A percentile compares a stretch with the other conserved stretches of the same genome.
Evolutionary conservation across 2,329 filamentous ascomycete genomes (phyloP).

Genomic region (Verticillium zaregamsianum): DNA sequence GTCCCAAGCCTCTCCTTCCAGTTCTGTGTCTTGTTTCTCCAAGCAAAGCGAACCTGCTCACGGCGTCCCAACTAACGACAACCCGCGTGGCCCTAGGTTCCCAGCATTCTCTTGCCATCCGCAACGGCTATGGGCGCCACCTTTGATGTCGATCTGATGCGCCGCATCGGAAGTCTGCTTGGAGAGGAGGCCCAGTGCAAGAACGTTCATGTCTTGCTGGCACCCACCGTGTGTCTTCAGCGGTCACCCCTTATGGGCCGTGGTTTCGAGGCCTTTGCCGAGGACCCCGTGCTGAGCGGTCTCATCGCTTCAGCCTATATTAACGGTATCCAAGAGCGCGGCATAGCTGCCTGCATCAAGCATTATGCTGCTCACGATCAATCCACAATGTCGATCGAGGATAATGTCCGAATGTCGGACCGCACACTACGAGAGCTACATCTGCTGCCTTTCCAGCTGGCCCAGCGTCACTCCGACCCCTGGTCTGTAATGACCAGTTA

Average conservation of each 20-base stretch:
- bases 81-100: neutral
- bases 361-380: conserved; percentile 41
- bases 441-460: conserved; percentile 59
- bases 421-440: conserved; percentile 60
- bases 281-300: conserved; percentile 34
- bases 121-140: conserved; percentile 29
- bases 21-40: too few relatives aligned
- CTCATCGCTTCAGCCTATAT: conserved; percentile 21
- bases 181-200: conserved; percentile 30
- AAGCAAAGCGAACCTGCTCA: neutral
- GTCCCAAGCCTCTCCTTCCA: too few relatives aligned
- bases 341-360: conserved; percentile 27
- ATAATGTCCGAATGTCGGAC: conserved; percentile 42
- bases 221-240: conserved; percentile 60
- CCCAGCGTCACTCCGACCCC: conserved; percentile 49
- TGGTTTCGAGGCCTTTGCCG: conserved; percentile 62
- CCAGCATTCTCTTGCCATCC: conserved; percentile 6
- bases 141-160: conserved; percentile 25
- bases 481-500: conserved; percentile 57
- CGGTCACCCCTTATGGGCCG: conserved; percentile 58
- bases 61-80: conserved; percentile 42
- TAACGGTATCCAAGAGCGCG: conserved; percentile 24
- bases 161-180: conserved; percentile 6
- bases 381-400: conserved; percentile 43
- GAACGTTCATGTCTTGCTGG: conserved; percentile 54